Conservation (phyloP, 306 rosid species). For the Cicer chorassanicum region DNA sequence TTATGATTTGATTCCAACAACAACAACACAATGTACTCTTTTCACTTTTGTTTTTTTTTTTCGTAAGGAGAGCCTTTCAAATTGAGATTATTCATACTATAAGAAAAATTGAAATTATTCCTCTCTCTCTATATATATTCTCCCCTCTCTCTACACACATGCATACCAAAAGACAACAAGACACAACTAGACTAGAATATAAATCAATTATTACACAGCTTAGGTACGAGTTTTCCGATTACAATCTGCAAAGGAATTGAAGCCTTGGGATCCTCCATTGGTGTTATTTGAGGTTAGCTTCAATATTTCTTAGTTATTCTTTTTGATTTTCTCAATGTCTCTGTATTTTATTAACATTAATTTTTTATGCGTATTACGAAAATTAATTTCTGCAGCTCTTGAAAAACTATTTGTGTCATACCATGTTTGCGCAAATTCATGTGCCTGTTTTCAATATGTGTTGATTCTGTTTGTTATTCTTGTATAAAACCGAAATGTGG, state of each 20-base stretch:
- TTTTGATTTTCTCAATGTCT: conserved; percentile 3
- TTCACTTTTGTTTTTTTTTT: neutral
- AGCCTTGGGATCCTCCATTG: conserved; percentile 20
- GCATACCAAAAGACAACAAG: conserved; percentile 5
- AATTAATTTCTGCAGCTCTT: neutral
- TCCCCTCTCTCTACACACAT: neutral
- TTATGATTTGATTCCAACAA: too few relatives aligned
- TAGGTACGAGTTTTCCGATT: conserved; percentile 9
- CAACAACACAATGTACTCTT: neutral
- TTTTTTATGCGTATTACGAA: neutral
- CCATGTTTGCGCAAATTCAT: conserved; percentile 28
- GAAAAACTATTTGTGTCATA: neutral
- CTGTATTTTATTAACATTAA: neutral
- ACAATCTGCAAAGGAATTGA: conserved; percentile 29
- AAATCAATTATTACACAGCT: neutral
- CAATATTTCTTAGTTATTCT: conserved; percentile 12
- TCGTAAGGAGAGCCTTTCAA: neutral
- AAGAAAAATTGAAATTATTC: too few relatives aligned
- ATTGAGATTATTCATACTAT: neutral
- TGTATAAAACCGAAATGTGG: conserved; percentile 39
- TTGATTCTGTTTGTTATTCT: neutral
- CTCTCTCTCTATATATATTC: neutral
- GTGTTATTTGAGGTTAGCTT: conserved; percentile 41
- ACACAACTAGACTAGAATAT: neutral
- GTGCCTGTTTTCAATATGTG: conserved; percentile 29